Evolutionary conservation across 2,329 filamentous ascomycete genomes (phyloP), one percentile per base, ranked within the genome.

Genomic region (Penicillium polonicum): DNA sequence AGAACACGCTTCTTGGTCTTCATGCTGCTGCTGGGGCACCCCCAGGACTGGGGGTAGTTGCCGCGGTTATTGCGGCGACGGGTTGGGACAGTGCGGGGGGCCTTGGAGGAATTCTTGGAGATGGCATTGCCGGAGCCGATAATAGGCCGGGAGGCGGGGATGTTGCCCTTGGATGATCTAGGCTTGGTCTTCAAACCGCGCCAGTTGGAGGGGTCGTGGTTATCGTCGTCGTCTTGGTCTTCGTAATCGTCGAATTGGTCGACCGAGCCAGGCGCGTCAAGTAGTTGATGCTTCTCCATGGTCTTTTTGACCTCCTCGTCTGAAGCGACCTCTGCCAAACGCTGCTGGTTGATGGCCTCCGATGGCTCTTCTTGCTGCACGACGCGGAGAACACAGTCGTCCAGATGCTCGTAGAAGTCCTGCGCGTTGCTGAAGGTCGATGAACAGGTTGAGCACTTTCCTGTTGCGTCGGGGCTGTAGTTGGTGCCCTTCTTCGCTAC

Each of bases 1-100:
- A 97, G 82, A 55, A 97, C 91, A 29, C 94, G 90, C 85, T 97
- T 97, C 85, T 95, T 97, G 86, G 96, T 95, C 72, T 90, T 95
- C 91, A 97, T 96, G 80, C 94, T 92, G 69, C 91, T 89, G 69
- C 90, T 88, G 61, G 92, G 85, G 68, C 92, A 94, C 52, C 94
- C 93, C 94, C 94, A 99, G 2, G 90, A 92, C 0, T 90, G 86
- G 13, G 94, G 94, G 74, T 96, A 97, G 74, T 96, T 91, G 74
- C 92, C 92, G 65, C 92, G 87, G 81, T 91, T 93, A 82, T 95
- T 96, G 77, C 91, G 90, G 55, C 90, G 87, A 56, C 90, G 87
- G 68, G 85, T 85, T 36, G 80, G 75, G 27, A 76, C 71, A 31
- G 79, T 60, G 74, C 82, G 39, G 88, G 88, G 63, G 88, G 90